phyloP scores from a whole-genome alignment of 331 rosid genomes.

The Arachis monticola region DNA sequence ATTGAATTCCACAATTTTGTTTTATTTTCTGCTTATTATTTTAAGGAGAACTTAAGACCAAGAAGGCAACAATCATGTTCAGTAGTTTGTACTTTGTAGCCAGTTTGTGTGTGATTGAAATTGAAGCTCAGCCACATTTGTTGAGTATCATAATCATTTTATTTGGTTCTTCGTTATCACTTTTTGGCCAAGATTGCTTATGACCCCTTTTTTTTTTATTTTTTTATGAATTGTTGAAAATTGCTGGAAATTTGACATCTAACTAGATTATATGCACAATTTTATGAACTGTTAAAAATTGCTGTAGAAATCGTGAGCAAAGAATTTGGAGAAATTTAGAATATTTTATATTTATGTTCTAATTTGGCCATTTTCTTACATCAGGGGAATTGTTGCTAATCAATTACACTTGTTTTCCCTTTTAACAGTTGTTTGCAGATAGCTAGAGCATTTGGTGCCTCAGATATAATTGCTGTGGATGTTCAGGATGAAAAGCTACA shows the following conservation, averaged over 20 bases:
- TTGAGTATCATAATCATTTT: constrained; percentile 3
- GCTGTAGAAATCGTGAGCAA: neutral
- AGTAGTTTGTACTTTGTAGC: neutral
- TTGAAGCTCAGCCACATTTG: constrained; percentile 9
- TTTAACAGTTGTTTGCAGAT: constrained; percentile 97
- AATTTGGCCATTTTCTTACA: constrained; percentile 20
- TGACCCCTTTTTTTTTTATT: neutral
- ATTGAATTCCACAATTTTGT: too few species aligned
- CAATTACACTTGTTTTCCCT: constrained; percentile 24
- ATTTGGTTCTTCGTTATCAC: neutral
- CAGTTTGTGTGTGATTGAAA: neutral
- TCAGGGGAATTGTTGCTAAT: constrained; percentile 25
- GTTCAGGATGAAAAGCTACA: constrained; percentile 82
- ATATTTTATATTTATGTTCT: constrained; percentile 4
- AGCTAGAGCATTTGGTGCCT: constrained; percentile 97
- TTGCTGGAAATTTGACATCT: constrained; percentile 8
- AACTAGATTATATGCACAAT: constrained; percentile 1
- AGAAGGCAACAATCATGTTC: too few species aligned
- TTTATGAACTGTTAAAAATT: too few species aligned
- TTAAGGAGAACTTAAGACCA: too few species aligned
- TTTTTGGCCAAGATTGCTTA: neutral
- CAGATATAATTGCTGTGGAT: constrained; percentile 93
- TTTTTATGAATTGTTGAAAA: too few species aligned
- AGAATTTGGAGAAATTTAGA: neutral
- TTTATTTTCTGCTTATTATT: too few species aligned